These are phyloP conservation scores for Barnettozyma populi DNA, from an alignment of 805 yeast species.

Conservation along the genomic window DNA sequence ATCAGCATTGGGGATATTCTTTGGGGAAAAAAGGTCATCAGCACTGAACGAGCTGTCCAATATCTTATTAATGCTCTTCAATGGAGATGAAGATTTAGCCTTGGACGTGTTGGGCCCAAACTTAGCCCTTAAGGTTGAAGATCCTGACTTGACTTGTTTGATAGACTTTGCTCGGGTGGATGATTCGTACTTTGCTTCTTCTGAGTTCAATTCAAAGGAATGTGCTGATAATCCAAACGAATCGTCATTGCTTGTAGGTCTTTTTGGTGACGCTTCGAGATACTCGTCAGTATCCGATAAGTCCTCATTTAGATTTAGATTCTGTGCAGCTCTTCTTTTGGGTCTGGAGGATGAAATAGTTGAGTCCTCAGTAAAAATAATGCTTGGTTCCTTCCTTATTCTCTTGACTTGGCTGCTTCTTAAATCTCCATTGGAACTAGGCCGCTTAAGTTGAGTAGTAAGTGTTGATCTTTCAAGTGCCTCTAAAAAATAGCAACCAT, in stretches of 20 bases:
- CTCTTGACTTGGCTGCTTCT: slow-evolving; percentile 3
- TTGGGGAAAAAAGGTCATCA: slow-evolving; percentile 17
- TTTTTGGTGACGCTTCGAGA: neutral
- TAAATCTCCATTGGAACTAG: neutral
- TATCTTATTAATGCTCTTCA: slow-evolving; percentile 16
- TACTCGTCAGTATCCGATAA: slow-evolving; percentile 1
- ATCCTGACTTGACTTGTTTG: neutral
- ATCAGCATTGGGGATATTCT: slow-evolving; percentile 9
- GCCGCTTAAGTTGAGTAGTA: slow-evolving; percentile 1
- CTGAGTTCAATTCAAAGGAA: slow-evolving; percentile 14
- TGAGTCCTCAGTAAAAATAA: neutral
- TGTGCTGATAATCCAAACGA: slow-evolving; percentile 23
- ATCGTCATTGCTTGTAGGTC: slow-evolving; percentile 6
- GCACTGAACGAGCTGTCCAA: slow-evolving; percentile 22
- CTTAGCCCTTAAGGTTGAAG: slow-evolving; percentile 1
- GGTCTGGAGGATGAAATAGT: neutral
- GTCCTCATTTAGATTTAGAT: slow-evolving; percentile 1
- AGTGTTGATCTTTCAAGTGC: neutral
- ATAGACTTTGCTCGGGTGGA: slow-evolving; percentile 8
- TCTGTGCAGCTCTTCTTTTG: slow-evolving; percentile 6
- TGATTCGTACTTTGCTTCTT: slow-evolving; percentile 13
- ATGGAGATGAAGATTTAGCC: neutral
- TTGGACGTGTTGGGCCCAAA: slow-evolving; percentile 5
- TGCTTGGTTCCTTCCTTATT: neutral
- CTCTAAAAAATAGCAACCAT: slow-evolving; percentile 32